Conservation (phyloP, 2,329 filamentous ascomycete genomes). For the Monilinia aucupariae region DNA sequence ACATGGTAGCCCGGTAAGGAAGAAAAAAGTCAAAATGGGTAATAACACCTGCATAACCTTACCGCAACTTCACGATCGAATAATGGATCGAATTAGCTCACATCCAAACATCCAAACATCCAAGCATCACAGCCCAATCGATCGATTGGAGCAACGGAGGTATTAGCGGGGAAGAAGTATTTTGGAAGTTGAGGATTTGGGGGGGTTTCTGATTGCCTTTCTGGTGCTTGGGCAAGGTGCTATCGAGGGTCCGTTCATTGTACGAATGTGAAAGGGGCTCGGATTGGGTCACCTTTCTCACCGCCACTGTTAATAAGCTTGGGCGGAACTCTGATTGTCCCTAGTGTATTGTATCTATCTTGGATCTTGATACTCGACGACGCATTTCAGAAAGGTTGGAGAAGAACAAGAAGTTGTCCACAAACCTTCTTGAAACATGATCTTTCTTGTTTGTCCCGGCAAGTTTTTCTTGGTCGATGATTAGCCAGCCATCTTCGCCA, state of each 20-base stretch:
- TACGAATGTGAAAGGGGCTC: slow-evolving; percentile 6
- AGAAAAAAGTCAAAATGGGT: slow-evolving; percentile 3
- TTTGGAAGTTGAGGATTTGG: no score
- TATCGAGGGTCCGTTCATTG: background rate
- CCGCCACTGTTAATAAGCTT: slow-evolving; percentile 15
- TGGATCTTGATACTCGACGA: slow-evolving; percentile 10
- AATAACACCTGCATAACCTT: slow-evolving; percentile 5
- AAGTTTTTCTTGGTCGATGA: background rate
- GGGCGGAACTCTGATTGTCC: slow-evolving; percentile 14
- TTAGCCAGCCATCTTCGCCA: no score
- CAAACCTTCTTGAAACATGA: slow-evolving; percentile 1
- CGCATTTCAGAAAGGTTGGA: slow-evolving; percentile 10
- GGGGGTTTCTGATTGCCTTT: background rate
- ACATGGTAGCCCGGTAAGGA: slow-evolving; percentile 1
- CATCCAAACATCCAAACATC: no score
- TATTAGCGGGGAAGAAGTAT: slow-evolving; percentile 7
- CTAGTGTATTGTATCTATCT: no score
- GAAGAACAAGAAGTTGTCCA: background rate
- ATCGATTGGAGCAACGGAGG: background rate
- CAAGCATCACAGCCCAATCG: background rate
- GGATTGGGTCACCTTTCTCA: slow-evolving; percentile 13
- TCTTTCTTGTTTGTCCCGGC: slow-evolving; percentile 2
- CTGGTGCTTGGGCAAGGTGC: slow-evolving; percentile 1
- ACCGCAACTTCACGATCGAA: slow-evolving; percentile 7
- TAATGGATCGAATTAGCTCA: slow-evolving; percentile 8